Evolutionary conservation across 2,329 filamentous ascomycete genomes (phyloP), one percentile per base, ranked within the genome.

Genomic region (Coniochaeta sp.): DNA sequence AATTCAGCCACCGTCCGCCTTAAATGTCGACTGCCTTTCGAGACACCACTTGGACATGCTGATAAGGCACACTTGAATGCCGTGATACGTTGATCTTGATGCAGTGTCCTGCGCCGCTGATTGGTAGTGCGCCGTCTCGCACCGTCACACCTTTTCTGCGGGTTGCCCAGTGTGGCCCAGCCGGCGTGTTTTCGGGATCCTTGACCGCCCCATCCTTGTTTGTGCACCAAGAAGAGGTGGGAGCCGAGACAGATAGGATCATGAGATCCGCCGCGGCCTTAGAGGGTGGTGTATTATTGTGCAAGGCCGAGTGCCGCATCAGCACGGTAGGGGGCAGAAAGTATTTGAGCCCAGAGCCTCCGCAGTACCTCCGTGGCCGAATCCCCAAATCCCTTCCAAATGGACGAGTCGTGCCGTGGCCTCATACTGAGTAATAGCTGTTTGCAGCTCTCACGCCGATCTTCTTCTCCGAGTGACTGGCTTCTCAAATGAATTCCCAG

Each of bases 21-120:
- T 13, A 22, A 13, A 14, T 8, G 20, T 22, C 38, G 50, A 52
- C 52, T 49, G 42, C 51, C 38, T 35, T 33, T 30, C 22, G 32
- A 45, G 48, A 53, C 52, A 7, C 18, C 16, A 22, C 24, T 40
- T 30, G 27, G 27, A 20, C 16, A 10, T 3, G 13, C 10, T 22
- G 35, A 40, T 40, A 40, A 40, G 35, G 35, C 35, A 40, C 35
- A 40, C 35, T 24, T 22, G 14, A 14, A n/a, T 22, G 10, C 2
- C n/a, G 16, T 42, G 38, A 42, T 42, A 12, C 20, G 20, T 18
- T 42, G 20, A 26, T 12, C 18, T 12, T 6, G 20, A 24, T 42
- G 38, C 20, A 24, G 20, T 22, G 38, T 22, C 18, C 20, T 42
- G 18, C 38, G 14, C 20, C 20, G 6, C 4, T 42, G 38, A 24